Evolutionary conservation across 352 stramenopile genomes (phyloP), one percentile per base, ranked within the genome.

Genomic region (Phytophthora brassicae): DNA sequence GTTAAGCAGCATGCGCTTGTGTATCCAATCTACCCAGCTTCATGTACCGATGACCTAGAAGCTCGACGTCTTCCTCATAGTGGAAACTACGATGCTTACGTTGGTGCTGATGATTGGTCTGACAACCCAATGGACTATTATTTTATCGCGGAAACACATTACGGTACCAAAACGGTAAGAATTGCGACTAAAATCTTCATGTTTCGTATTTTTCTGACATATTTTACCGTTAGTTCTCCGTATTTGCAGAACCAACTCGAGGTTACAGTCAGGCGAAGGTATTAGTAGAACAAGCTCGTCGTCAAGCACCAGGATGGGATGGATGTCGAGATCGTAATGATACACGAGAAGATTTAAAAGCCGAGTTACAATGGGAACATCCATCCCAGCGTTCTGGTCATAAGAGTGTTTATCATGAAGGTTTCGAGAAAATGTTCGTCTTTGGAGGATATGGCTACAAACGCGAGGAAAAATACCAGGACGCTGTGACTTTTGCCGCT

Each of bases 261-360:
- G 92, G 89, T 3, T 83, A 83, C 12, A 67, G 44, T 4, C 79
- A 81, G 9, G 55, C 68, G 17, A 72, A 60, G 2, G 79, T 98
- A 23, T 80, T 97, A n/a, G 81, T 98, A 16, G 47, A 68, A 7
- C 91, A 98, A 71, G 93, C 95, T 9, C 61, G 95, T 46, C 70
- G 89, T 0, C 90, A 97, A 67, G 89, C 90, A 2, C 90, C 90
- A 8, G 95, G 95, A 0, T 99, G 96, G 96, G 96, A 99, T 66
- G 96, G 96, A 16, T 99, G 96, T 72, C 77, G 92, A 14, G 84
- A 99, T 56, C 75, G 88, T 6, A 54, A 60, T n/a, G 93, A 98
- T 53, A 74, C 64, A 4, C 72, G 82, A 19, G 36, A 51, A 0
- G 85, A 94, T 59, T 57, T 94, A 17, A 74, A 81, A 0, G 51